Conservation (phyloP, 139 green algal genomes). For the Pleodorina starrii region DNA sequence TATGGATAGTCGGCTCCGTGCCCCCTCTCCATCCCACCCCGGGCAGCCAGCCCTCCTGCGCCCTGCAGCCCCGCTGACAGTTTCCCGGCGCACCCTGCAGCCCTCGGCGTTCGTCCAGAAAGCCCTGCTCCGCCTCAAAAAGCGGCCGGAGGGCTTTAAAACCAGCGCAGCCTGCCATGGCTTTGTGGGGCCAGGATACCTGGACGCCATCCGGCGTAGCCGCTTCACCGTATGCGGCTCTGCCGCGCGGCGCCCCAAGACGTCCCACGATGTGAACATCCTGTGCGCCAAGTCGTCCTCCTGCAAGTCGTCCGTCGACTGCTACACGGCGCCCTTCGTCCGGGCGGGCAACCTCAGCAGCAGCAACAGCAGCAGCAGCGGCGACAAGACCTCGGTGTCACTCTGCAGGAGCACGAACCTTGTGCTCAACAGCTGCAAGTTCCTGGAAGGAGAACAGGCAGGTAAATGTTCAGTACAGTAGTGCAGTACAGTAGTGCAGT, state of each 20-base stretch:
- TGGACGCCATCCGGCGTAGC: conserved; percentile 13
- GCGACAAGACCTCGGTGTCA: neutral
- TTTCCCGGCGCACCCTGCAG: too few relatives aligned
- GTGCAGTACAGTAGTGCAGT: too few relatives aligned
- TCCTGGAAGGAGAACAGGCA: neutral
- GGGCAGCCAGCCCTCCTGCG: too few relatives aligned
- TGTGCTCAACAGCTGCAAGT: conserved; percentile 23
- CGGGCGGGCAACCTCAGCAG: neutral
- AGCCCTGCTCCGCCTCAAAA: neutral
- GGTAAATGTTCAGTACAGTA: too few relatives aligned
- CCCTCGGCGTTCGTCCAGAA: neutral
- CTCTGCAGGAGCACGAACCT: conserved; percentile 28
- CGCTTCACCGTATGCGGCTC: neutral
- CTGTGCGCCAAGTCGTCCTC: neutral
- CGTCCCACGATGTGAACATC: neutral
- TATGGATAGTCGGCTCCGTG: too few relatives aligned
- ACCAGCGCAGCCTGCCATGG: neutral
- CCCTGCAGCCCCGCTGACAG: too few relatives aligned
- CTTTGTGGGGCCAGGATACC: neutral
- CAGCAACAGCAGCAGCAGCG: too few relatives aligned
- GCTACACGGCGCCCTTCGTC: conserved; percentile 11
- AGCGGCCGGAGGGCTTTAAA: neutral
- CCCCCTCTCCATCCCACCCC: too few relatives aligned
- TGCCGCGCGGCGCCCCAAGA: neutral
- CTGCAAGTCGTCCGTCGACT: conserved; percentile 2